phyloP scores from a whole-genome alignment of 1,284 basidiomycete genomes.

The Phellopilus nigrolimitatus region DNA sequence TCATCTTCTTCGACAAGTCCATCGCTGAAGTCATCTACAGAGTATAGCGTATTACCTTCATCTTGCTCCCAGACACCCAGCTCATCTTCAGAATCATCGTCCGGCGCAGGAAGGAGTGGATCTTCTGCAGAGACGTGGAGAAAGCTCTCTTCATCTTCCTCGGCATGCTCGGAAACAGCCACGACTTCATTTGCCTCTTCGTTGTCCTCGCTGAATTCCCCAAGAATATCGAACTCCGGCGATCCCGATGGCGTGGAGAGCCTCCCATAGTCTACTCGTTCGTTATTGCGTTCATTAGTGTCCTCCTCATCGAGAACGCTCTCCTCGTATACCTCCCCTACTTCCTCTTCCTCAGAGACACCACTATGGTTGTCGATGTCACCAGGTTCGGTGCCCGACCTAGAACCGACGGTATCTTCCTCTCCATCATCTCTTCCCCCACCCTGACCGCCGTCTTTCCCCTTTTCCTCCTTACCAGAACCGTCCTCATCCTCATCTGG shows the following conservation, averaged over 20 bases:
- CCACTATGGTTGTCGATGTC: slow-evolving; percentile 20
- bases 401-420: slow-evolving; percentile 1
- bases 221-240: slow-evolving; percentile 16
- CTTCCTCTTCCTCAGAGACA: slow-evolving; percentile 23
- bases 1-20: slow-evolving; percentile 18
- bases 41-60: slow-evolving; percentile 32
- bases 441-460: slow-evolving; percentile 6
- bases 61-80: slow-evolving; percentile 38
- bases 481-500: slow-evolving; percentile 34
- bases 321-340: slow-evolving; percentile 2
- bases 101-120: slow-evolving; percentile 1
- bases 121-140: slow-evolving; percentile 6
- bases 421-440: slow-evolving; percentile 9
- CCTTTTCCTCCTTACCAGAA: slow-evolving; percentile 7
- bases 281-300: neutral
- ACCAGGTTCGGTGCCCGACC: slow-evolving; percentile 23
- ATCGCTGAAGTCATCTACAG: slow-evolving; percentile 19
- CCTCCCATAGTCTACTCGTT: neutral
- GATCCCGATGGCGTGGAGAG: slow-evolving; percentile 12
- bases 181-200: slow-evolving; percentile 27
- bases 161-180: slow-evolving; percentile 10
- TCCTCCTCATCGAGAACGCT: slow-evolving; percentile 10
- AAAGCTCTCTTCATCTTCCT: neutral
- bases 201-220: slow-evolving; percentile 21
- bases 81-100: slow-evolving; percentile 38